A percentile compares a stretch with the other conserved stretches of the same genome.
Evolutionary conservation across 192 early-diverging fungal species (phyloP).

Genomic region (Gonapodya prolifera): DNA sequence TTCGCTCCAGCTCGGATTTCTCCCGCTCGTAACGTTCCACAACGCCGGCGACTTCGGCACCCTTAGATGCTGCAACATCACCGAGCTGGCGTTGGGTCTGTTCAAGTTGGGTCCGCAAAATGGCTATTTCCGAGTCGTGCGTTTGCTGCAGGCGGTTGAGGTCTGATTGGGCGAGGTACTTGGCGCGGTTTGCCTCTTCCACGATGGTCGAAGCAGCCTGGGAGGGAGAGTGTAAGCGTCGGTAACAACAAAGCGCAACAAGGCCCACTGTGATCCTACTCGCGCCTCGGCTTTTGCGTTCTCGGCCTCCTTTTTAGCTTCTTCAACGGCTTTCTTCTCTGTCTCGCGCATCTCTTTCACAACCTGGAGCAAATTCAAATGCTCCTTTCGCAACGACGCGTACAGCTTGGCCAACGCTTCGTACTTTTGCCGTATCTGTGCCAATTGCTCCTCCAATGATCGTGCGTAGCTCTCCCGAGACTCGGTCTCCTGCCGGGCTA

Average conservation of each 20-base stretch:
- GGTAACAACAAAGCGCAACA: too few species aligned
- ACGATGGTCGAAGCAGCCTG: not conserved
- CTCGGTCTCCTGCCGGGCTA: not conserved
- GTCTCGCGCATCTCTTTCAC: slow-evolving; percentile 70
- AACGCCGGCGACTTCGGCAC: slow-evolving; percentile 69
- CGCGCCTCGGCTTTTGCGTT: slow-evolving; percentile 59
- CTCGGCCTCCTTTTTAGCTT: slow-evolving; percentile 71
- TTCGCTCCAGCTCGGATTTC: slow-evolving; percentile 72
- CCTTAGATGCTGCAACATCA: slow-evolving; percentile 67
- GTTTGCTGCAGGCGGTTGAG: slow-evolving; percentile 62
- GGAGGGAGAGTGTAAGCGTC: too few species aligned
- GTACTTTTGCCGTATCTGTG: slow-evolving; percentile 95
- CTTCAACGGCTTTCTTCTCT: slow-evolving; percentile 33
- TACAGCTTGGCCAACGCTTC: slow-evolving; percentile 97
- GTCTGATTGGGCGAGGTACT: slow-evolving; percentile 69
- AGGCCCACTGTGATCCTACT: too few species aligned
- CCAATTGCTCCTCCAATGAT: slow-evolving; percentile 77
- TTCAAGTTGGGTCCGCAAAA: slow-evolving; percentile 64
- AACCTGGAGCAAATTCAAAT: slow-evolving; percentile 82
- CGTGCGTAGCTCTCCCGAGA: slow-evolving; percentile 26
- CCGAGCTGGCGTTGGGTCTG: slow-evolving; percentile 62
- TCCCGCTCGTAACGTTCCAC: slow-evolving; percentile 71
- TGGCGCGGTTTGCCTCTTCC: slow-evolving; percentile 20
- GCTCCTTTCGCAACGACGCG: slow-evolving; percentile 88
- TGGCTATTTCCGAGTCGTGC: slow-evolving; percentile 70